Conservation (phyloP, 2,329 filamentous ascomycete genomes). For the Phialocephala sp. region DNA sequence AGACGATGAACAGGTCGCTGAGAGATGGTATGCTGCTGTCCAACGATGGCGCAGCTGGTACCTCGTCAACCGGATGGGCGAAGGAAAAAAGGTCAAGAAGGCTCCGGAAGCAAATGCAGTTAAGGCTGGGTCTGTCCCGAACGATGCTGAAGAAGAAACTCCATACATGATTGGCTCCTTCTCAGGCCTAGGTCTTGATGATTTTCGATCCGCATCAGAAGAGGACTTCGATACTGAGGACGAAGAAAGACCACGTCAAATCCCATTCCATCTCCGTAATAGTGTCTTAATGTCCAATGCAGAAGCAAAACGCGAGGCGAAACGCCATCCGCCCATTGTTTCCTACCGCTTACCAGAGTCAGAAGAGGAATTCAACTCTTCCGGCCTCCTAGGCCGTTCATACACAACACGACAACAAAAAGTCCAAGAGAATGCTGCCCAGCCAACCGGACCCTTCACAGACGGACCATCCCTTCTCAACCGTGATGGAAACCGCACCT, state of each 20-base stretch:
- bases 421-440: not conserved
- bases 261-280: conserved; percentile 42
- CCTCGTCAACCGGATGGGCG: conserved; percentile 71
- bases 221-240: conserved; percentile 37
- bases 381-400: conserved; percentile 54
- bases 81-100: conserved; percentile 38
- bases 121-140: not conserved
- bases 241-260: conserved; percentile 37
- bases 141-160: conserved; percentile 49
- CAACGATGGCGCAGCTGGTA: conserved; percentile 94
- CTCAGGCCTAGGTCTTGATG: conserved; percentile 67
- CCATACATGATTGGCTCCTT: conserved; percentile 71
- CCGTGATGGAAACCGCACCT: conserved; percentile 40
- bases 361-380: conserved; percentile 49
- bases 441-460: conserved; percentile 26
- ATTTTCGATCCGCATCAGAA: conserved; percentile 48
- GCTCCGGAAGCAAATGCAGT: not conserved
- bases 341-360: conserved; percentile 33
- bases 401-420: conserved; percentile 52
- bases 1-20: conserved; percentile 70
- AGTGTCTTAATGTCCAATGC: conserved; percentile 24
- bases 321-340: conserved; percentile 36
- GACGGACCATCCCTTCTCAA: conserved; percentile 59
- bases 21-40: conserved; percentile 72
- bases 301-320: conserved; percentile 25